phyloP scores from a whole-genome alignment of 2,329 filamentous ascomycete species.

The Colletotrichum siamense region DNA sequence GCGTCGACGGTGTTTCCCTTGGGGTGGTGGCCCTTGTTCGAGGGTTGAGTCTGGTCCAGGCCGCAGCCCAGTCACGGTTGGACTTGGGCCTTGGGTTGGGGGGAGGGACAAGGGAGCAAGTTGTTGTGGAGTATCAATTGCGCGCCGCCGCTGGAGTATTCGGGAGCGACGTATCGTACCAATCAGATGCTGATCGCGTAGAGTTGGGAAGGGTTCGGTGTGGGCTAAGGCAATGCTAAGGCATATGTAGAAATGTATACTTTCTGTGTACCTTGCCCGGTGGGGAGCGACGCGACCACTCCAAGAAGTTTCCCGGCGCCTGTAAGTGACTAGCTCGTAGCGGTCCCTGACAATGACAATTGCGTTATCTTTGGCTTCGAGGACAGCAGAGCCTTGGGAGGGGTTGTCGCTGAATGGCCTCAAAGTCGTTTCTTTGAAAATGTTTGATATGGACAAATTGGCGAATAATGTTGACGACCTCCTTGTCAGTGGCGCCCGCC shows the following conservation, averaged over 20 bases:
- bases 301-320: conserved; percentile 1
- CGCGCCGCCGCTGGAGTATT: conserved; percentile 15
- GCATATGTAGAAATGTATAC: not conserved
- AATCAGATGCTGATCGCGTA: conserved; percentile 37
- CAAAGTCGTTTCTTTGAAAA: not conserved
- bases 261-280: conserved; percentile 3
- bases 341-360: not conserved
- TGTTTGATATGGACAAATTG: not conserved
- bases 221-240: conserved; percentile 9
- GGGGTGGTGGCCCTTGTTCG: conserved; percentile 7
- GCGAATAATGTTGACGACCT: not conserved
- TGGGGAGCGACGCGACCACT: conserved; percentile 7
- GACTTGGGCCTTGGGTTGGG: not conserved
- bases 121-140: conserved; percentile 18
- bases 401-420: not conserved
- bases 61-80: conserved; percentile 17
- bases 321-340: conserved; percentile 6
- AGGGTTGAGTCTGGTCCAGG: conserved; percentile 3
- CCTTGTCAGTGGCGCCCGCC: not conserved
- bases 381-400: not conserved
- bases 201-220: conserved; percentile 21
- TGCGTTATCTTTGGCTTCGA: conserved; percentile 5
- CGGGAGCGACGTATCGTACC: conserved; percentile 32
- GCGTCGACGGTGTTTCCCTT: conserved; percentile 13
- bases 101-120: conserved; percentile 6